These are phyloP conservation scores for Metarhizium brunneum DNA, from an alignment of 2,329 filamentous ascomycete species.

Conservation along the genomic window DNA sequence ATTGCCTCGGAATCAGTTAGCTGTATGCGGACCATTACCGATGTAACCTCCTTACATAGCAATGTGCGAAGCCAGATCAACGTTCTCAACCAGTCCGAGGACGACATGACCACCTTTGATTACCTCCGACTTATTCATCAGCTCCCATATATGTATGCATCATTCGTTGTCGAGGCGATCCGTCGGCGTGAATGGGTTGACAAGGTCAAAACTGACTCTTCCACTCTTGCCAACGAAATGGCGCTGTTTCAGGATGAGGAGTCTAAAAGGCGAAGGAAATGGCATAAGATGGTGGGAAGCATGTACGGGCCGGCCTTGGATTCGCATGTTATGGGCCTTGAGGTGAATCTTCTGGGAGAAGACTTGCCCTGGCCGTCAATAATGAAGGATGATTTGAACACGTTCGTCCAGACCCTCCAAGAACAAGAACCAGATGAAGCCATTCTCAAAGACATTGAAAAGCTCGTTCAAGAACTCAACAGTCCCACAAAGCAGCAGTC, in stretches of 20 bases:
- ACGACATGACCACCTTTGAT: slow-evolving; percentile 73
- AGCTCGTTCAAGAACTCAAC: slow-evolving; percentile 70
- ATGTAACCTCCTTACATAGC: slow-evolving; percentile 67
- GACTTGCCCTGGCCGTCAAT: slow-evolving; percentile 72
- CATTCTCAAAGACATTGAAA: slow-evolving; percentile 62
- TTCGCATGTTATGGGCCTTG: slow-evolving; percentile 63
- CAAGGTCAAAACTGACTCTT: slow-evolving; percentile 80
- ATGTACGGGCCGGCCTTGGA: slow-evolving; percentile 62
- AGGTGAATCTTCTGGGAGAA: slow-evolving; percentile 76
- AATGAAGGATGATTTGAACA: slow-evolving; percentile 64
- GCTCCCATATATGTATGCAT: slow-evolving; percentile 82
- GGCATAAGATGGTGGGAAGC: slow-evolving; percentile 77
- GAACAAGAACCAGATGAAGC: slow-evolving; percentile 55
- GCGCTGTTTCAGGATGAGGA: slow-evolving; percentile 89
- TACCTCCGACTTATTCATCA: slow-evolving; percentile 71
- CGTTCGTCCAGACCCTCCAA: slow-evolving; percentile 60
- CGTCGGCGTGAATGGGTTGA: slow-evolving; percentile 84
- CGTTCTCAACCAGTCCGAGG: slow-evolving; percentile 60
- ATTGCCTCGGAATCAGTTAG: slow-evolving; percentile 56
- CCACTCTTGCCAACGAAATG: slow-evolving; percentile 85
- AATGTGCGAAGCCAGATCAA: slow-evolving; percentile 64
- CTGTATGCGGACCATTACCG: slow-evolving; percentile 75
- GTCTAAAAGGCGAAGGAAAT: slow-evolving; percentile 75
- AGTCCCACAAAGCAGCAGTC: slow-evolving; percentile 78
- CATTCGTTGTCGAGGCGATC: slow-evolving; percentile 77